phyloP scores from a whole-genome alignment of 768 basidiomycete species.

The Termitomyces titanicus region DNA sequence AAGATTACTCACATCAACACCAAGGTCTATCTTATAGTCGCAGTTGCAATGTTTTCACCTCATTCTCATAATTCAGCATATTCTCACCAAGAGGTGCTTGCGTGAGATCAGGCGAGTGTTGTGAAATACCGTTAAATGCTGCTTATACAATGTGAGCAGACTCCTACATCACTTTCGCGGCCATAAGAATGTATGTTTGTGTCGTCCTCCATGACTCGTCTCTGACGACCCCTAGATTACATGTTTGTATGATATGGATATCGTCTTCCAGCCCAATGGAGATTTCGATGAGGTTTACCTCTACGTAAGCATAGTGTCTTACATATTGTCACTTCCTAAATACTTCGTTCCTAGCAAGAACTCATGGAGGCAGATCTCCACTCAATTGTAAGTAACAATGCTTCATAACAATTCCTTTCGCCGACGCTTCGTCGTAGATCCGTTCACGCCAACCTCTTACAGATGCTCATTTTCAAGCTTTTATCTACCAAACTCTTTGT shows the following conservation, averaged over 20 bases:
- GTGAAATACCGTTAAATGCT: background rate
- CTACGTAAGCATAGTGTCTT: constrained; percentile 48
- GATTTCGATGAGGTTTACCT: constrained; percentile 98
- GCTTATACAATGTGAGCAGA: constrained; percentile 33
- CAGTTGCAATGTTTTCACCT: background rate
- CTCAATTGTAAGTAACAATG: constrained; percentile 70
- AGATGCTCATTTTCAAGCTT: constrained; percentile 91
- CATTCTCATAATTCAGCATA: constrained; percentile 50
- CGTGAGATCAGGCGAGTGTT: constrained; percentile 81
- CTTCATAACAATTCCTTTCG: background rate
- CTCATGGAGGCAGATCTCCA: constrained; percentile 99
- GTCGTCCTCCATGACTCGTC: constrained; percentile 4
- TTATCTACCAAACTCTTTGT: constrained; percentile 97
- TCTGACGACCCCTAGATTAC: constrained; percentile 64
- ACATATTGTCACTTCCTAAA: background rate
- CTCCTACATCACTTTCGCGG: constrained; percentile 96
- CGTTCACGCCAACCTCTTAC: constrained; percentile 85
- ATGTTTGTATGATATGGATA: constrained; percentile 97
- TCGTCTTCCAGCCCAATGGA: constrained; percentile 86
- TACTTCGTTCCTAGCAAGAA: constrained; percentile 66
- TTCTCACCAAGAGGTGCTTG: constrained; percentile 94
- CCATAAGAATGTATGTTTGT: constrained; percentile 84
- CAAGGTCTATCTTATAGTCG: constrained; percentile 42
- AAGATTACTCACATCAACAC: constrained; percentile 94
- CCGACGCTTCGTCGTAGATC: constrained; percentile 41